phyloP scores from a whole-genome alignment of 2,329 filamentous ascomycete species.

The Colletotrichum tropicicola region DNA sequence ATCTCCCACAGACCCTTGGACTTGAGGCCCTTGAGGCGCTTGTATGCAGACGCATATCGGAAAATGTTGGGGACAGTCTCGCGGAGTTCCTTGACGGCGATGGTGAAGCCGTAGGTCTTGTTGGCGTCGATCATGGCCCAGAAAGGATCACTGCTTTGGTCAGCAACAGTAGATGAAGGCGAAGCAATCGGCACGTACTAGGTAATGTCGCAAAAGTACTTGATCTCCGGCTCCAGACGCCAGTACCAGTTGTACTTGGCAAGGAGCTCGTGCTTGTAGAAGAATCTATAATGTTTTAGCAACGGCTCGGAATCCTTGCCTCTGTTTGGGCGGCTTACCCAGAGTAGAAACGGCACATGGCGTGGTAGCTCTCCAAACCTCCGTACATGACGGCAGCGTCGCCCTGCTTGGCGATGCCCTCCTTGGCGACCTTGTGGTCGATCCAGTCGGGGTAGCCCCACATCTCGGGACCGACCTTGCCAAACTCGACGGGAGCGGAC shows the following conservation, averaged over 20 bases:
- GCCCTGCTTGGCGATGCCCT: conserved; percentile 96
- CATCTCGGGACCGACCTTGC: conserved; percentile 88
- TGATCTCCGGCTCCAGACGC: conserved; percentile 98
- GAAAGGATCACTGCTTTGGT: conserved; percentile 81
- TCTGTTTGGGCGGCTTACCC: conserved; percentile 62
- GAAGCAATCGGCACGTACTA: conserved; percentile 67
- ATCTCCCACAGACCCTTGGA: conserved; percentile 98
- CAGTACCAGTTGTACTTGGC: conserved; percentile 99
- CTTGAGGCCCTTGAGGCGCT: conserved; percentile 87
- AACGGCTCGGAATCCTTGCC: neutral
- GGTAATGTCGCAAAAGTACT: conserved; percentile 99
- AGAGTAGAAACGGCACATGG: conserved; percentile 99
- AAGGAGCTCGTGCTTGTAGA: conserved; percentile 95
- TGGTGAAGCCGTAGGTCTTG: conserved; percentile 99
- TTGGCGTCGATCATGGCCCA: conserved; percentile 92
- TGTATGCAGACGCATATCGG: conserved; percentile 98
- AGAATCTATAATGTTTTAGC: conserved; percentile 68
- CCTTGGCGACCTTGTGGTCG: conserved; percentile 90
- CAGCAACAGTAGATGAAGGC: neutral
- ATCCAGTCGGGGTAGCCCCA: conserved; percentile 99
- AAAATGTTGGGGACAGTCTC: conserved; percentile 99
- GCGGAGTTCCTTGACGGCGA: conserved; percentile 96
- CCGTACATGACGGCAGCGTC: conserved; percentile 99
- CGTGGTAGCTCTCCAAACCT: conserved; percentile 97
- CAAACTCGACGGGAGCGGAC: conserved; percentile 88